Percentiles rank a stretch among this genome's conserved stretches.
Evolutionary conservation across 345 rosid genomes (phyloP).

Genomic region (Eucalyptus camaldulensis): DNA sequence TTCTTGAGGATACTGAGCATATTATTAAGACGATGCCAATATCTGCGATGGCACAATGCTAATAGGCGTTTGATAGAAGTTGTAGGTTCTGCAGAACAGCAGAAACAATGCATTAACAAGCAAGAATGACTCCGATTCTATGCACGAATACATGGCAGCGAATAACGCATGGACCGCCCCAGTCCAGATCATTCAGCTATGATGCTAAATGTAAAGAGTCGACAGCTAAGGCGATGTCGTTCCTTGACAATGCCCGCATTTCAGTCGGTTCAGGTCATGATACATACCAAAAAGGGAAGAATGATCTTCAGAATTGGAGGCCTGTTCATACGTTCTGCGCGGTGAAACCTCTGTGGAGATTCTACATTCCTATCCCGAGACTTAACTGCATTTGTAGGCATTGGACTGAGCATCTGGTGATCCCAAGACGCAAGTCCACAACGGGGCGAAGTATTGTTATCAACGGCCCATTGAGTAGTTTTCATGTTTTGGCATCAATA

Average conservation of each 20-base stretch:
- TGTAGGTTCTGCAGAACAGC: constrained; percentile 29
- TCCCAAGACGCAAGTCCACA: constrained; percentile 41
- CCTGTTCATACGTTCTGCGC: background rate
- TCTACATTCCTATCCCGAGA: background rate
- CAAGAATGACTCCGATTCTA: constrained; percentile 1
- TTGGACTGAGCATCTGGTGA: constrained; percentile 81
- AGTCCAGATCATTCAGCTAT: constrained; percentile 55
- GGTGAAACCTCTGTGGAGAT: background rate
- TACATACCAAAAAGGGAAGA: constrained; percentile 55
- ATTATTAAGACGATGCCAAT: too few relatives aligned
- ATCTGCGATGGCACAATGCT: background rate
- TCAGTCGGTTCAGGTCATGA: constrained; percentile 58
- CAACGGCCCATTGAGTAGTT: background rate
- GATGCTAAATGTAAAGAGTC: constrained; percentile 55
- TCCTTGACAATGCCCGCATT: constrained; percentile 51
- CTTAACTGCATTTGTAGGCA: constrained; percentile 26
- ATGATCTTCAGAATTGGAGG: constrained; percentile 73
- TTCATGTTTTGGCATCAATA: background rate
- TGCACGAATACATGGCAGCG: background rate
- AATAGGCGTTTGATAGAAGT: background rate
- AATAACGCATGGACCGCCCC: background rate
- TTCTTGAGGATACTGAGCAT: background rate
- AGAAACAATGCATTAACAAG: constrained; percentile 57
- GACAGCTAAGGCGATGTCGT: constrained; percentile 27
- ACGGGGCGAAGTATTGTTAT: constrained; percentile 23